These are phyloP conservation scores for Cucumis melo DNA, from an alignment of 306 rosid species.

Conservation along the genomic window DNA sequence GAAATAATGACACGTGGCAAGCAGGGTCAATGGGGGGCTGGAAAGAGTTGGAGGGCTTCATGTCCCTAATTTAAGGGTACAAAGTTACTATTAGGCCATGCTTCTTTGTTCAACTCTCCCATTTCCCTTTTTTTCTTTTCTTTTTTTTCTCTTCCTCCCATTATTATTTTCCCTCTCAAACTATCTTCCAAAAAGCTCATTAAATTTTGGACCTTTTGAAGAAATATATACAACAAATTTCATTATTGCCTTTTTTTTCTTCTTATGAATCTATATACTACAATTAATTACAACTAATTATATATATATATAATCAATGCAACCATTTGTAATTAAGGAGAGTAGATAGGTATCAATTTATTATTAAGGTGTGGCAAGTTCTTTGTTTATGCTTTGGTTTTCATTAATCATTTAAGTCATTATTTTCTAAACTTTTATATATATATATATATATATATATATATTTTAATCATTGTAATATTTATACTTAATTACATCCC, in stretches of 20 bases:
- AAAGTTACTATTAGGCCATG: conserved; percentile 48
- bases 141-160: conserved; percentile 1
- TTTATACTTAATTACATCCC: neutral
- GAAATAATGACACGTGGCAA: conserved; percentile 27
- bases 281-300: neutral
- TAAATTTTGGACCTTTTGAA: neutral
- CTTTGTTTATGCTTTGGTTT: neutral
- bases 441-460: too few relatives aligned
- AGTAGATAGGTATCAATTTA: neutral
- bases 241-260: too few relatives aligned
- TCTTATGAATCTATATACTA: neutral
- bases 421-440: neutral
- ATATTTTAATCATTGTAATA: neutral
- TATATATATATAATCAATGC: neutral
- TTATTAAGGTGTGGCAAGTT: neutral
- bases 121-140: neutral
- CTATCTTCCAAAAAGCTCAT: neutral
- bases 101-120: conserved; percentile 35
- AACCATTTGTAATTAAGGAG: neutral
- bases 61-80: conserved; percentile 29
- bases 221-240: neutral
- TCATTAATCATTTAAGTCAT: neutral
- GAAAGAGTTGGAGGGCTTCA: conserved; percentile 14
- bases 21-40: conserved; percentile 14
- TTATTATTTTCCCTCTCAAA: conserved; percentile 7